phyloP scores from a whole-genome alignment of 768 basidiomycete species.

The Phylloporus rhodoxanthus region DNA sequence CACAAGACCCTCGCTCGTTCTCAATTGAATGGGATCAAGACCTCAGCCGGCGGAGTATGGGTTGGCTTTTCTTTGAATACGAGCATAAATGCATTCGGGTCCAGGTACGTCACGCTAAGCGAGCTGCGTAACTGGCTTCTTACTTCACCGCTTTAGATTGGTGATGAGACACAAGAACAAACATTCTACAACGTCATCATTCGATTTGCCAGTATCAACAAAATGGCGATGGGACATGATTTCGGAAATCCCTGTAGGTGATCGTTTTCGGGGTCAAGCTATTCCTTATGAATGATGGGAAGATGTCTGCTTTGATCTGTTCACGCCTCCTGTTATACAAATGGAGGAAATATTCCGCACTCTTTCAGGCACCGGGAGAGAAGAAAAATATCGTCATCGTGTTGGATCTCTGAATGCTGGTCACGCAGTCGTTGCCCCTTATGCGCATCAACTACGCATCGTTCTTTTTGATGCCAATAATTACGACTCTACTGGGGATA shows the following conservation, averaged over 20 bases:
- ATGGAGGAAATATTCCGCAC: conserved; percentile 52
- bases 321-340: conserved; percentile 62
- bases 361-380: conserved; percentile 29
- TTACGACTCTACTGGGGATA: conserved; percentile 18
- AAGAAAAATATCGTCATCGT: conserved; percentile 47
- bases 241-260: conserved; percentile 55
- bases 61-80: conserved; percentile 58
- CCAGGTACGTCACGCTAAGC: conserved; percentile 36
- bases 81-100: conserved; percentile 63
- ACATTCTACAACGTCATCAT: conserved; percentile 48
- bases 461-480: conserved; percentile 49
- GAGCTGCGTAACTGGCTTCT: not conserved
- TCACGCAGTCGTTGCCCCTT: conserved; percentile 58
- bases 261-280: not conserved
- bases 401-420: conserved; percentile 53
- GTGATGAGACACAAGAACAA: conserved; percentile 48
- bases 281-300: conserved; percentile 5
- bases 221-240: conserved; percentile 57
- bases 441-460: conserved; percentile 65
- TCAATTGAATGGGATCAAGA: conserved; percentile 66
- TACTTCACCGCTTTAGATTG: conserved; percentile 41
- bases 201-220: conserved; percentile 51
- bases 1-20: conserved; percentile 44
- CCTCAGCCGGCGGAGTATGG: conserved; percentile 42
- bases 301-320: conserved; percentile 67